Base-by-base conservation (phyloP, 2,329 filamentous ascomycete genomes). In the Venturia effusa region DNA sequence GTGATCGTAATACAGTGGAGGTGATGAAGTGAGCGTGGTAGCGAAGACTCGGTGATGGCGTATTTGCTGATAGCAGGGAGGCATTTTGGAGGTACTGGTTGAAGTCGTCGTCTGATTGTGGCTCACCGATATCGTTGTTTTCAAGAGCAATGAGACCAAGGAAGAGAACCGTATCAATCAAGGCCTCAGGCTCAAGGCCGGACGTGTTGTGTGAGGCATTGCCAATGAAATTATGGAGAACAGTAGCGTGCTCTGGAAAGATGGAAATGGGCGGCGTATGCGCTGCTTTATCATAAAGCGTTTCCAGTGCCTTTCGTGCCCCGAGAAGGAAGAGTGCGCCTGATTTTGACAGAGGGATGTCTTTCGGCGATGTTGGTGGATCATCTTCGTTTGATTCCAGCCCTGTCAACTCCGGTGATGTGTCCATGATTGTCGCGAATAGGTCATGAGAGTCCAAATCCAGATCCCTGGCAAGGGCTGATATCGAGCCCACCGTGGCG, bases 401-500 rank as follows among this genome's bases (percentile, higher is more conserved):
- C 0, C 75, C 72, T 66, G 75, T 67, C 70, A 78, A 71, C 71
- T 78, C 72, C 45, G 72, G 54, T 66, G 73, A 68, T 66, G 75
- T 68, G 64, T 78, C 69, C 69, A 75, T 67, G 10, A 79, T 73
- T 6, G 81, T 77, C 19, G 73, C 70, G 10, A 81, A 70, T 4
- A 85, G 74, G 10, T 82, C 76, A 10, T 77, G 69, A 13, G 79
- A 78, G 30, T 78, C 71, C 32, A 85, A 68, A 1, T 77, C 78
- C 34, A 85, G 74, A 67, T 85, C 83, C 62, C 84, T 80, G 19
- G 87, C 83, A 62, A 90, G 77, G 22, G 87, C 84, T 78, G 86
- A 86, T 30, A 92, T 75, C 70, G 92, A 86, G 0, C 89, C 88
- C n/a, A 90, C 80, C 59, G 88, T 81, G 7, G 83, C 82, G 66